Evolutionary conservation across 2,329 filamentous ascomycete species (phyloP).

Genomic region (Leptographium wingfieldii): DNA sequence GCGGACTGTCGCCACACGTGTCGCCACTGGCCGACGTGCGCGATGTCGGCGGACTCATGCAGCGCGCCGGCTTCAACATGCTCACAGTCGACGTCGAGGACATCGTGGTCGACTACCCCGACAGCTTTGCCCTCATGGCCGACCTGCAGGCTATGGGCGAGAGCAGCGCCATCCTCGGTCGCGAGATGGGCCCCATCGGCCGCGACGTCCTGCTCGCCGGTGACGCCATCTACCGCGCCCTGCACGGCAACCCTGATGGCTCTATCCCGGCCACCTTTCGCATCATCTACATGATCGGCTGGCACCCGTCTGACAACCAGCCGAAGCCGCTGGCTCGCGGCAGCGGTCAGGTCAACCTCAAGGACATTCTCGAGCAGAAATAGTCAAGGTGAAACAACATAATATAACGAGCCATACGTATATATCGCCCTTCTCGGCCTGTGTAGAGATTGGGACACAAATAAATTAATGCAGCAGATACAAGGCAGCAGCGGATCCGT

Average conservation of each 20-base stretch:
- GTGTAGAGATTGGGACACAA: too few species aligned
- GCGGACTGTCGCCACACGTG: slow-evolving; percentile 84
- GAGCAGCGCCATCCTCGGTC: slow-evolving; percentile 74
- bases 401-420: neutral
- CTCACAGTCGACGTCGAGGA: slow-evolving; percentile 96
- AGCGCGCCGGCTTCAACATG: slow-evolving; percentile 84
- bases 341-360: slow-evolving; percentile 76
- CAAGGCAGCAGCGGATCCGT: neutral
- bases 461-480: neutral
- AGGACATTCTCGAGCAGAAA: slow-evolving; percentile 55
- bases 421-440: too few species aligned
- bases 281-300: slow-evolving; percentile 97
- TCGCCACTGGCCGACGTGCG: slow-evolving; percentile 85
- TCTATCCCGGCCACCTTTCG: slow-evolving; percentile 82
- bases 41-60: slow-evolving; percentile 78
- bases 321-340: slow-evolving; percentile 69
- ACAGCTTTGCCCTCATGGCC: slow-evolving; percentile 80
- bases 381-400: slow-evolving; percentile 11
- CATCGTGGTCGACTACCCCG: slow-evolving; percentile 87
- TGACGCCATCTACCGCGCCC: slow-evolving; percentile 74
- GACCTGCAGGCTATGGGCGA: slow-evolving; percentile 97
- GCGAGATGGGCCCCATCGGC: slow-evolving; percentile 65
- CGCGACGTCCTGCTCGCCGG: slow-evolving; percentile 78
- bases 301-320: slow-evolving; percentile 76
- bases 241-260: slow-evolving; percentile 74